Evolutionary conservation across 2,329 filamentous ascomycete species (phyloP), one percentile per base, ranked within the genome.

Genomic region (Pseudogymnoascus sp.): DNA sequence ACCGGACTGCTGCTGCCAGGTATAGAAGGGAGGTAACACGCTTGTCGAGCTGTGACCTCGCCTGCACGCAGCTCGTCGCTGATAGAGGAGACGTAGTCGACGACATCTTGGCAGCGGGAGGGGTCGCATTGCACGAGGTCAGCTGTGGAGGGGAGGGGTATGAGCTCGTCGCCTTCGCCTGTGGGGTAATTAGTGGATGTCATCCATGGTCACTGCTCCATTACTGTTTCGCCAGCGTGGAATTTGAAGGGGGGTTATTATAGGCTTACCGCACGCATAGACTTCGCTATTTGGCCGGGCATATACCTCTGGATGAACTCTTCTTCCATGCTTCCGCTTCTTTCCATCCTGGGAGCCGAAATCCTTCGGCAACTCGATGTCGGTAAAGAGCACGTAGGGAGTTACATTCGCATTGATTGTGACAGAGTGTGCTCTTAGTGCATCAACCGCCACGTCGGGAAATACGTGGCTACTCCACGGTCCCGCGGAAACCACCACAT

Each of bases 261-360:
- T 25, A 0, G 17, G 70, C 77, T 61, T 68, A 80, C 91, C 92
- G 71, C 92, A 97, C 0, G 91, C 97, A 97, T 55, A 55, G 9
- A 95, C 88, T 74, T 96, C 92, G 64, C 88, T 83, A 72, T 90
- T 88, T 0, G 92, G 91, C 2, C 93, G 84, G 0, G 92, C 89
- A 72, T 97, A 97, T 62, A 97, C 93, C 74, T 97, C 93, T 0
- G 92, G 92, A 21, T 91, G 86, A 15, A 91, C 90, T 15, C 83
- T 82, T 61, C 61, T 63, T 27, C 85, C 81, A 73, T 81, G 82
- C 68, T 75, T 76, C 69, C 79, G 77, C 76, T 77, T 78, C 71
- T 83, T 77, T 55, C 78, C 81, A 69, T 76, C 71, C 65, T 71
- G 71, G 61, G 76, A 71, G 58, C 80, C 48, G 33, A 55, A 55